Evolutionary conservation across 2,329 filamentous ascomycete genomes (phyloP).

Genomic region (Penicillium digitatum): DNA sequence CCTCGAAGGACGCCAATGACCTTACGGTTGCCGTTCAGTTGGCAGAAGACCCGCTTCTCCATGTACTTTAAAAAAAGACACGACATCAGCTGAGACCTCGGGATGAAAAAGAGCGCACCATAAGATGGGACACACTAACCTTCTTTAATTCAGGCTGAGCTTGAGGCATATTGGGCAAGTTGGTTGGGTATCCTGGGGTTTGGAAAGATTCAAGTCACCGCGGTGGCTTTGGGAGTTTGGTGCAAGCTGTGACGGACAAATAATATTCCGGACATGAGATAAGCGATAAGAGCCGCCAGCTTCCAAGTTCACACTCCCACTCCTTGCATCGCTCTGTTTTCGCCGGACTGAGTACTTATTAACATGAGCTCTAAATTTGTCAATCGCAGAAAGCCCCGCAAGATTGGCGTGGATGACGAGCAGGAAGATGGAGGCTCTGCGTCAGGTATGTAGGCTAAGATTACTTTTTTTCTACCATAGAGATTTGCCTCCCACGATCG

Average conservation of each 20-base stretch:
- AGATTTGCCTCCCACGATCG: constrained; percentile 7
- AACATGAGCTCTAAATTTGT: constrained; percentile 56
- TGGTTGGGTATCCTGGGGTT: constrained; percentile 22
- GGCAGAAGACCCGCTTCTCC: constrained; percentile 97
- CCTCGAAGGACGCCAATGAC: constrained; percentile 91
- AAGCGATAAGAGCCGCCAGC: constrained; percentile 21
- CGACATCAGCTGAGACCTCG: constrained; percentile 13
- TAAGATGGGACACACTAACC: constrained; percentile 50
- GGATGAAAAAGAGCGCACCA: not conserved
- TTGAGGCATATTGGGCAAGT: constrained; percentile 74
- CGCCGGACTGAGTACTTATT: not conserved
- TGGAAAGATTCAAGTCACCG: constrained; percentile 20
- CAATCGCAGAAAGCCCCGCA: constrained; percentile 65
- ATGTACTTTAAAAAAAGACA: constrained; percentile 66
- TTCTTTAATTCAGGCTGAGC: constrained; percentile 99
- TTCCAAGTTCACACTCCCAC: not conserved
- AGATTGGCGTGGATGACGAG: constrained; percentile 70
- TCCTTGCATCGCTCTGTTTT: constrained; percentile 5
- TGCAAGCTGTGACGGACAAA: constrained; percentile 34
- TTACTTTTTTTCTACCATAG: constrained; percentile 20
- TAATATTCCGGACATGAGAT: constrained; percentile 29
- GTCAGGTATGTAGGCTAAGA: constrained; percentile 41
- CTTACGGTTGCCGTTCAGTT: constrained; percentile 95
- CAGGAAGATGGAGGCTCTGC: constrained; percentile 28
- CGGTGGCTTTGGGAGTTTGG: constrained; percentile 31